Conservation (phyloP, 345 rosid genomes). For the Eucalyptus sp. region DNA sequence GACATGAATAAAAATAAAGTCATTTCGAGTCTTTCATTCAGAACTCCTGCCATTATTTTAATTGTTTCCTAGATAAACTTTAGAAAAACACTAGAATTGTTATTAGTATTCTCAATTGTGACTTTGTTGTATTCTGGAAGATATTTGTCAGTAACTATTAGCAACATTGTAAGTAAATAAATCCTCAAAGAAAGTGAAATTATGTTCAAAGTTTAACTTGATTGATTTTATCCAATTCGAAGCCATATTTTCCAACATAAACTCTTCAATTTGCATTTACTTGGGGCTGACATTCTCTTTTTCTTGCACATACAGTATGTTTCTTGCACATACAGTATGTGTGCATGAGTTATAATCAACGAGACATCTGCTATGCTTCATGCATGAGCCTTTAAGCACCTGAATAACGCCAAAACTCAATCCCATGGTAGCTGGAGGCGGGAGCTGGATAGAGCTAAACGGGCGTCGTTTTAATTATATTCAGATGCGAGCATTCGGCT, state of each 20-base stretch:
- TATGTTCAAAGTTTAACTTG: too few relatives aligned
- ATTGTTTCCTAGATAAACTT: too few relatives aligned
- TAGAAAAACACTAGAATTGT: too few relatives aligned
- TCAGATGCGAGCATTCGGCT: not conserved
- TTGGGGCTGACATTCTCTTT: not conserved
- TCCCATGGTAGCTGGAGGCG: not conserved
- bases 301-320: not conserved
- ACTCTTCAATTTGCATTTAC: not conserved
- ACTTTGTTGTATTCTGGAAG: rapidly evolving
- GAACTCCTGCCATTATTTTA: too few relatives aligned
- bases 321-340: not conserved
- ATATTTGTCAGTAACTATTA: rapidly evolving
- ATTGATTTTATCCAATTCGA: too few relatives aligned
- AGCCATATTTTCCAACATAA: not conserved
- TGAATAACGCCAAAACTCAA: not conserved
- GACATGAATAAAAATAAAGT: too few relatives aligned
- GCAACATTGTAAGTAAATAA: too few relatives aligned
- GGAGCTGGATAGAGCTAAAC: not conserved
- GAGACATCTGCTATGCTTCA: not conserved
- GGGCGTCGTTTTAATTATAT: not conserved
- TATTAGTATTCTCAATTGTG: too few relatives aligned
- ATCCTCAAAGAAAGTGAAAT: too few relatives aligned
- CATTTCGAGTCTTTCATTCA: too few relatives aligned
- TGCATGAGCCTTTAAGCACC: not conserved
- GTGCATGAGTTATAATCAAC: not conserved